Evolutionary conservation across 352 stramenopile species (phyloP), one percentile per base, ranked within the genome.

Genomic region (Phytophthora fragariaefolia): DNA sequence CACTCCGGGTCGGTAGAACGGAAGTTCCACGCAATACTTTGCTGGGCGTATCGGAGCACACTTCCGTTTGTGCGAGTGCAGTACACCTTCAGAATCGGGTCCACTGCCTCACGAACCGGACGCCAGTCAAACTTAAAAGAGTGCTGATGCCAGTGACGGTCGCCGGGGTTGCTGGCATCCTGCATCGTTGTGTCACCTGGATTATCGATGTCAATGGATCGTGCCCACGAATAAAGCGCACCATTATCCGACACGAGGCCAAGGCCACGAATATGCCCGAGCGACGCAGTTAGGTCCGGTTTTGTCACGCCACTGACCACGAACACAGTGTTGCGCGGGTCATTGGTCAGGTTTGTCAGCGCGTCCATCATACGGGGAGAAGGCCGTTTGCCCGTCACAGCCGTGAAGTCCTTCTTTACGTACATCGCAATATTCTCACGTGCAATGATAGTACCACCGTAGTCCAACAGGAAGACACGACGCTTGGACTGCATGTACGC

Each of bases 1-100:
- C 96, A 99, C 69, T 99, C 97, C 4, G 96, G 96, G 80, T 99
- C 97, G 8, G 93, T 98, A 15, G 90, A 98, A 58, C 98, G 97
- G 72, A 98, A 99, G 65, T 97, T 98, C 97, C 97, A 99, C 36
- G 93, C 93, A 55, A 99, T 98, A 56, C 94, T 97, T 68, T 98
- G 96, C 34, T 98, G 89, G 15, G 95, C 80, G 76, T 96, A 96
- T 23, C 93, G 78, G 60, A 98, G 85, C 8, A 98, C 91, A 60
- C 94, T 98, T 22, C 96, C 97, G 78, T 99, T 99, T 23, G 96
- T 98, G 50, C 96, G 86, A 13, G 95, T 93, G 49, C 96, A 98
- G 79, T 98, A 99, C 49, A 98, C 97, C 40, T 94, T 92, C 46
- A 99, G 69, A 71, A 98, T 97, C 34, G 95, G 93, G 51, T 98